Conservation (phyloP, 352 stramenopile genomes). For the Thalassiosira hispida region DNA sequence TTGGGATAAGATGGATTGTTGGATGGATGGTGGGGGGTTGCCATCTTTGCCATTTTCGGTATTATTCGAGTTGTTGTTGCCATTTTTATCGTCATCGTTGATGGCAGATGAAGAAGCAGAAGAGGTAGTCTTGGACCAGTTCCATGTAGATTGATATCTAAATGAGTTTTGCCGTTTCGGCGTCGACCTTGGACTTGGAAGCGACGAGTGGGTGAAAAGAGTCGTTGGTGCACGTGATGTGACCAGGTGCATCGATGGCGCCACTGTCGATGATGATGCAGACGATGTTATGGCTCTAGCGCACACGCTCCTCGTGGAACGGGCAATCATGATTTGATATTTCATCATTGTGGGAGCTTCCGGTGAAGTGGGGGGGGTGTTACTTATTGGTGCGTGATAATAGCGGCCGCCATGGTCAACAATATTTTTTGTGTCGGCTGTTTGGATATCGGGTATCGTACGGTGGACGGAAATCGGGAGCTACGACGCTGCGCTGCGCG, state of each 20-base stretch:
- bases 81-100: constrained; percentile 17
- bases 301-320: background rate
- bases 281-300: background rate
- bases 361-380: too few species aligned
- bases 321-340: constrained; percentile 4
- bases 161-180: background rate
- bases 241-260: background rate
- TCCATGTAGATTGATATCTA: constrained; percentile 53
- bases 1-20: constrained; percentile 52
- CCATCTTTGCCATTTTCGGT: background rate
- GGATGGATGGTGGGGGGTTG: constrained; percentile 13
- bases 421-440: too few species aligned
- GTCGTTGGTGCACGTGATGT: too few species aligned
- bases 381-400: too few species aligned
- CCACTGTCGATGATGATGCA: background rate
- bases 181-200: background rate
- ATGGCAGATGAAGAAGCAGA: background rate
- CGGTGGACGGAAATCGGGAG: too few species aligned
- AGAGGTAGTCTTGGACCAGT: constrained; percentile 40
- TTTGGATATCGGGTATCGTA: too few species aligned
- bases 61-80: constrained; percentile 8
- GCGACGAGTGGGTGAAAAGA: background rate
- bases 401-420: too few species aligned
- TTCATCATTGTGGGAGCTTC: constrained; percentile 2
- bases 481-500: too few species aligned